Percentiles rank a stretch among this genome's conserved stretches.
Conservation (phyloP, 2,329 filamentous ascomycete genomes). For the Didymellaceae sp. region DNA sequence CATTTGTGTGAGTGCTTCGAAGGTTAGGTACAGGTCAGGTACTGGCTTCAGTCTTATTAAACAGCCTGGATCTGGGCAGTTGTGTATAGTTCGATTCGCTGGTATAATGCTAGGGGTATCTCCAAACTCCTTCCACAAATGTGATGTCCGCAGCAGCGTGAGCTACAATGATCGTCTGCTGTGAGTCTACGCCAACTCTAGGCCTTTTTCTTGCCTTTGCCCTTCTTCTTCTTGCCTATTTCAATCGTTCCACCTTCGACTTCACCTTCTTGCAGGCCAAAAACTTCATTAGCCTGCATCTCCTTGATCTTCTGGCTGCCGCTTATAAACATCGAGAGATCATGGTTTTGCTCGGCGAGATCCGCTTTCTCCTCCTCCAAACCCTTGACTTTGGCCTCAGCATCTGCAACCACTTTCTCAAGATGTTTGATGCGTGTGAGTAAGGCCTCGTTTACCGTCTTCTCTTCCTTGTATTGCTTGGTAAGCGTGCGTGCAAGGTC, state of each 20-base stretch:
- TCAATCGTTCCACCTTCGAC: slow-evolving; percentile 53
- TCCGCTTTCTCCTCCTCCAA: slow-evolving; percentile 67
- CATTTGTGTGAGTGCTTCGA: too few relatives aligned
- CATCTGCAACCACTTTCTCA: slow-evolving; percentile 62
- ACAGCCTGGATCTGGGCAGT: too few relatives aligned
- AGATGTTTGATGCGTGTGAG: slow-evolving; percentile 81
- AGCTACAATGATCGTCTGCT: too few relatives aligned
- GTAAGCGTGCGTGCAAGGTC: slow-evolving; percentile 77
- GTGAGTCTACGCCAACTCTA: slow-evolving; percentile 6
- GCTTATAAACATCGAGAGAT: slow-evolving; percentile 86
- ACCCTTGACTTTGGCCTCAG: slow-evolving; percentile 57
- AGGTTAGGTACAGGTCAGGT: too few relatives aligned
- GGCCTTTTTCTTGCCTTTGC: slow-evolving; percentile 35
- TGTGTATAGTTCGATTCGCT: background rate
- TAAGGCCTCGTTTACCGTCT: slow-evolving; percentile 79
- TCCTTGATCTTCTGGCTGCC: slow-evolving; percentile 80
- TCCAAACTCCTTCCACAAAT: background rate
- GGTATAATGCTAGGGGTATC: slow-evolving; percentile 7
- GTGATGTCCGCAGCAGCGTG: too few relatives aligned
- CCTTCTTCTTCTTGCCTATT: slow-evolving; percentile 36
- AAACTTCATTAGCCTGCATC: slow-evolving; percentile 72
- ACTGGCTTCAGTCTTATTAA: too few relatives aligned
- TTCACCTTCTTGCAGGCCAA: slow-evolving; percentile 69
- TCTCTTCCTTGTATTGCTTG: slow-evolving; percentile 83
- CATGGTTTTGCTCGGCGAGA: slow-evolving; percentile 83